Evolutionary conservation across 2,329 filamentous ascomycete species (phyloP), one percentile per base, ranked within the genome.

Genomic region (Dactylonectria macrodidyma): DNA sequence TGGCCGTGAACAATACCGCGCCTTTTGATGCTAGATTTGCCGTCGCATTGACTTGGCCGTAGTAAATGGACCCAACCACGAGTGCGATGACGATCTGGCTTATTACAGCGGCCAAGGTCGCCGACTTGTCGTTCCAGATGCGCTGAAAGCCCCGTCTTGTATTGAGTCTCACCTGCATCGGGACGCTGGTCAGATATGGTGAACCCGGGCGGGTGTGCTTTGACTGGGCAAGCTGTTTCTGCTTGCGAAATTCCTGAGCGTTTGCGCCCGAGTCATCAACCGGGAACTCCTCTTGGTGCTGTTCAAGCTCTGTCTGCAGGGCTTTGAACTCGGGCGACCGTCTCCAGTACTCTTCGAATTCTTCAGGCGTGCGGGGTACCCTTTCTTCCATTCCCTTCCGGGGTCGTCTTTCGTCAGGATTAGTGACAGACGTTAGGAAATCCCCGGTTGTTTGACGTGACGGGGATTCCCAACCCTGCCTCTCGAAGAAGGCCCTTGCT

Each of bases 391-490:
- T 89, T 1, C 91, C 91, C 16, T 84, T 76, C 2, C 84, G 83
- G 1, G 36, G 36, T 38, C 36, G 86, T 79, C 57, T 81, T 80
- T 26, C 91, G 85, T 92, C 90, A 1, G 81, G 88, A 74, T 90
- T 90, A 1, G 91, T 92, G 26, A 93, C 82, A 1, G 88, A 89
- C 0, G 91, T 92, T 14, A 93, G 80, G 76, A 93, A 93, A 73
- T 93, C 91, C 3, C 86, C 89, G 0, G 88, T 91, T 0, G 90
- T 92, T 77, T 93, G 90, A 9, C 91, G 85, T 3, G 84, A 78
- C 0, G 90, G 90, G 74, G 91, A 93, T 38, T 86, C 78, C 84
- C 88, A 94, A 52, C 92, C 92, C 79, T 91, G 88, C 19, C 87
- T 81, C 72, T 89, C 87, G 69, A 94, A 94, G 79, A 89, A 94